These are phyloP conservation scores for Phytophthora chlamydospora DNA, from an alignment of 352 stramenopile species.

Conservation along the genomic window DNA sequence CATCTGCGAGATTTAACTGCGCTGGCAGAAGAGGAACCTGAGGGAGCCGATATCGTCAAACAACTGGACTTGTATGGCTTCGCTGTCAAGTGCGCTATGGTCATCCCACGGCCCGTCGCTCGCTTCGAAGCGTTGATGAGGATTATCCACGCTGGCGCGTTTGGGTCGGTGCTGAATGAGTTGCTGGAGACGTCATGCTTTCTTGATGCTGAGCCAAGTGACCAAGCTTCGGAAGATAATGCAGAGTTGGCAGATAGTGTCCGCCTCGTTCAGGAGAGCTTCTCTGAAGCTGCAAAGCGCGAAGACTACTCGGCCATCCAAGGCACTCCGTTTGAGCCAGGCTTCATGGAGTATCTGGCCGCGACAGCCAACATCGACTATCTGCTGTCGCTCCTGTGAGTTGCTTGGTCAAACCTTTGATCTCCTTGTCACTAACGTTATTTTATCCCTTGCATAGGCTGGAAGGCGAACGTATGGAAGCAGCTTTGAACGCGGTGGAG, in stretches of 20 bases:
- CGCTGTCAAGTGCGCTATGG: conserved; percentile 54
- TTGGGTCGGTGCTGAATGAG: conserved; percentile 47
- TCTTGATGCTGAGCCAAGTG: conserved; percentile 23
- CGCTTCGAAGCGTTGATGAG: conserved; percentile 44
- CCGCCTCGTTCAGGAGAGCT: conserved; percentile 45
- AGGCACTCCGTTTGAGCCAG: conserved; percentile 44
- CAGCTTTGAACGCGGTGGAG: conserved; percentile 40
- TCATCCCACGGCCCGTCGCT: conserved; percentile 46
- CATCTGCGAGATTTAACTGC: conserved; percentile 48
- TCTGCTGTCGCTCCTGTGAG: conserved; percentile 38
- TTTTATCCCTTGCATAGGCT: conserved; percentile 31
- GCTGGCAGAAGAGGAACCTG: conserved; percentile 21
- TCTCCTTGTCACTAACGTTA: background rate
- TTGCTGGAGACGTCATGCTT: conserved; percentile 43
- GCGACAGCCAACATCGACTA: conserved; percentile 43
- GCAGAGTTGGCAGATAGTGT: conserved; percentile 42
- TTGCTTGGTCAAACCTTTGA: conserved; percentile 1
- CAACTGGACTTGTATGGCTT: conserved; percentile 45
- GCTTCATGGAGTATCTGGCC: conserved; percentile 57
- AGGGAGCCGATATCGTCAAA: conserved; percentile 15
- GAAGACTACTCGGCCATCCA: conserved; percentile 33
- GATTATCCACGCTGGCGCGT: conserved; percentile 55
- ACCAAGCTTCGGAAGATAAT: conserved; percentile 7
- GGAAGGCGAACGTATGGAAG: conserved; percentile 45
- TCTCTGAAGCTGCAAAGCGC: conserved; percentile 43